phyloP scores from a whole-genome alignment of 139 green algal species.

The Pleodorina starrii region DNA sequence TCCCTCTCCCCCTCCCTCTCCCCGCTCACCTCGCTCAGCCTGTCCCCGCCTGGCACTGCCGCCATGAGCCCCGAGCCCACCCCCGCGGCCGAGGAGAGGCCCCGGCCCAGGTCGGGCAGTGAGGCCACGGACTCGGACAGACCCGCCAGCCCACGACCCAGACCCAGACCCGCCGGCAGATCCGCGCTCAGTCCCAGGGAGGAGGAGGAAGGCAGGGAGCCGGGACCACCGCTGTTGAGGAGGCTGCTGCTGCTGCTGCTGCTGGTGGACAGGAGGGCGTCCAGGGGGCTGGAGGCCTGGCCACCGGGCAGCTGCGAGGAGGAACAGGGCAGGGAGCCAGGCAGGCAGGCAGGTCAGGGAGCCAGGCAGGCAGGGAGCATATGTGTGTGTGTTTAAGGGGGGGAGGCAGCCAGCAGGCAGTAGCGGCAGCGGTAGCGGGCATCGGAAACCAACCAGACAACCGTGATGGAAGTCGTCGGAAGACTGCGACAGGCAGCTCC shows the following conservation, averaged over 20 bases:
- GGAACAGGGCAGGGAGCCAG: too few relatives aligned
- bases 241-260: background rate
- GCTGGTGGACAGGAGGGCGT: background rate
- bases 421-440: too few relatives aligned
- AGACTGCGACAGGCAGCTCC: too few relatives aligned
- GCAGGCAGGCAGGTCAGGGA: too few relatives aligned
- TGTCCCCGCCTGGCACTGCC: constrained; percentile 1
- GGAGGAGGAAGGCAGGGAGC: too few relatives aligned
- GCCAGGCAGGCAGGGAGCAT: too few relatives aligned
- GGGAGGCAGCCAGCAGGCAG: too few relatives aligned
- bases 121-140: too few relatives aligned
- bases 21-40: constrained; percentile 13
- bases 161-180: background rate
- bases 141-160: background rate
- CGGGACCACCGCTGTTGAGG: background rate
- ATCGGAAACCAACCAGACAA: too few relatives aligned
- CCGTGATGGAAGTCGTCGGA: too few relatives aligned
- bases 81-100: background rate
- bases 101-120: background rate
- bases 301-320: background rate
- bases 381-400: too few relatives aligned
- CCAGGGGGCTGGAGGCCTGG: background rate
- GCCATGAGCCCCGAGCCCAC: background rate
- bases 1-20: background rate
- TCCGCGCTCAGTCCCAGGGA: background rate